Percentiles rank a stretch among this genome's conserved stretches.
Evolutionary conservation across 257 asterid genomes (phyloP).

Genomic region (Gentiana macrophylla): DNA sequence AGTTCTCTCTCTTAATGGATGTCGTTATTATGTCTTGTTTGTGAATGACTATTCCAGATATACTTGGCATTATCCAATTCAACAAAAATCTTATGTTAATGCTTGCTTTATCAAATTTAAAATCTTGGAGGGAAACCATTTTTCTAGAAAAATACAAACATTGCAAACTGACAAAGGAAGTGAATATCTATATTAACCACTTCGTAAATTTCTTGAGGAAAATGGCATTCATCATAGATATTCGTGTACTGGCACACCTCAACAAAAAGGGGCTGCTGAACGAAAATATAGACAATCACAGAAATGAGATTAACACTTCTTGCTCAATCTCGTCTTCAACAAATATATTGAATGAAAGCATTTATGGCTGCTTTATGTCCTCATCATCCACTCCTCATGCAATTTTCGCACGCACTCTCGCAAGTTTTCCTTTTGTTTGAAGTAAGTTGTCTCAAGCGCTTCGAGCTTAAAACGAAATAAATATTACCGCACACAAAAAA

Average conservation of each 20-base stretch:
- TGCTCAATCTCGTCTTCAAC: not conserved
- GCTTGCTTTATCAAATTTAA: not conserved
- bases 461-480: no score
- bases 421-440: slow-evolving; percentile 79
- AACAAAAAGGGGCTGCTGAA: not conserved
- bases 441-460: slow-evolving; percentile 41
- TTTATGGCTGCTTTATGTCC: not conserved
- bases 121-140: not conserved
- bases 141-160: not conserved
- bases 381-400: slow-evolving; percentile 27
- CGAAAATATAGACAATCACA: slow-evolving; percentile 5
- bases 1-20: not conserved
- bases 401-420: slow-evolving; percentile 81
- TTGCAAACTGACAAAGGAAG: not conserved
- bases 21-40: no score
- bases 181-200: not conserved
- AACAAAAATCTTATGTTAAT: not conserved
- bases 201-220: not conserved
- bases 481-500: slow-evolving; percentile 53
- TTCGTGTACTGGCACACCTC: slow-evolving; percentile 4
- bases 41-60: not conserved
- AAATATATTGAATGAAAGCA: not conserved
- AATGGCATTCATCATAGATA: slow-evolving; percentile 3
- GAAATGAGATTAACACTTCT: not conserved
- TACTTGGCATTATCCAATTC: not conserved